A percentile compares a stretch with the other conserved stretches of the same genome.
phyloP scores from a whole-genome alignment of 106 monocot genomes.

The Vanilla planifolia region DNA sequence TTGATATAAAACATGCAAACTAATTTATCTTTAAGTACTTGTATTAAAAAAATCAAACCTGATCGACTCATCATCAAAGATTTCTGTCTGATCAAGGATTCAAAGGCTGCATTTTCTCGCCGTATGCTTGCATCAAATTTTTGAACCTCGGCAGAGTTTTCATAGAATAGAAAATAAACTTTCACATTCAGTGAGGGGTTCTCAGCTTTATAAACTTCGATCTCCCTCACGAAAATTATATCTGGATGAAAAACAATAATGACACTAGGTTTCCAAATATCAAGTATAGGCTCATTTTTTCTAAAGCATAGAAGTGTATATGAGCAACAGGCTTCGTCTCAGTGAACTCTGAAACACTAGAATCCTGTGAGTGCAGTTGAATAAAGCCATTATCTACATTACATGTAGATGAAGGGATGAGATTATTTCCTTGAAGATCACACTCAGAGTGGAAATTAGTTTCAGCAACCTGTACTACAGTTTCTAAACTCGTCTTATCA shows the following conservation, averaged over 20 bases:
- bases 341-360: conserved; percentile 8
- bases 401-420: conserved; percentile 2
- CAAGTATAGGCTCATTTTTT: conserved; percentile 63
- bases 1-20: too few relatives aligned
- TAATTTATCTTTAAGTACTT: too few relatives aligned
- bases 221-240: conserved; percentile 84
- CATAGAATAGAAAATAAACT: conserved; percentile 95
- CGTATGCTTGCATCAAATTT: conserved; percentile 93
- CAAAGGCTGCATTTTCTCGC: conserved; percentile 89
- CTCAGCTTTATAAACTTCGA: conserved; percentile 93
- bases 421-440: conserved; percentile 2
- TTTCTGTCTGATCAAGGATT: conserved; percentile 97
- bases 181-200: conserved; percentile 72
- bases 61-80: conserved; percentile 95
- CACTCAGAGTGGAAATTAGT: conserved; percentile 5
- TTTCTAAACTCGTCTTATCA: conserved; percentile 3
- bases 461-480: conserved; percentile 7
- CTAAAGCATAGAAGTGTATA: conserved; percentile 89
- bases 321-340: conserved; percentile 57
- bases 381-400: conserved; percentile 18
- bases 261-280: conserved; percentile 71
- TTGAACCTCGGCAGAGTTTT: conserved; percentile 88
- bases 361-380: conserved; percentile 15
- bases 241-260: conserved; percentile 97
- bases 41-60: conserved; percentile 41